These are phyloP conservation scores for Dioscorea cayenensis DNA, from an alignment of 116 monocot genomes.

Conservation along the genomic window DNA sequence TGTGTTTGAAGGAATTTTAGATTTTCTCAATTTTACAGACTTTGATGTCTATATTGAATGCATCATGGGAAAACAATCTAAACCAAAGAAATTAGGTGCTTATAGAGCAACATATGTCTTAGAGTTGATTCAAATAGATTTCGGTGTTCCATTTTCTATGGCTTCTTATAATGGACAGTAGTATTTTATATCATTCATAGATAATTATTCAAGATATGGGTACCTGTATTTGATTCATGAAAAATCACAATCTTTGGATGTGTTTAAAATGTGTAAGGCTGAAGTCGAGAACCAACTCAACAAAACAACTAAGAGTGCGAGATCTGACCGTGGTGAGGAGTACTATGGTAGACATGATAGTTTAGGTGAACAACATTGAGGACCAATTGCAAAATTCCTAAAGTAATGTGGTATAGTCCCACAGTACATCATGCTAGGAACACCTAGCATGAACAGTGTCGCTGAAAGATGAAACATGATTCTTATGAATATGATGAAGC, in stretches of 20 bases:
- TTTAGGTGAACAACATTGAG: background rate
- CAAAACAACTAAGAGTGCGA: background rate
- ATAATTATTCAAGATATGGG: too few species aligned
- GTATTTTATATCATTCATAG: too few species aligned
- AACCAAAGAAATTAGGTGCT: background rate
- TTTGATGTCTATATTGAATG: background rate
- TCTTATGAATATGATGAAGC: background rate
- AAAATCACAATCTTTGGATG: too few species aligned
- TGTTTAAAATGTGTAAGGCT: background rate
- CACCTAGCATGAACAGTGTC: background rate
- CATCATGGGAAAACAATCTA: background rate
- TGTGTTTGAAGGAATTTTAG: too few species aligned
- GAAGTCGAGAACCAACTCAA: background rate
- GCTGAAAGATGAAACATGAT: too few species aligned
- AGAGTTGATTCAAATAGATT: background rate
- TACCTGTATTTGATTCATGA: too few species aligned
- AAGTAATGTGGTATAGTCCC: background rate
- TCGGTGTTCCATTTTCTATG: too few species aligned
- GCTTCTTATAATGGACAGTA: too few species aligned
- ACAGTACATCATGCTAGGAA: background rate
- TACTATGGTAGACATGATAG: background rate
- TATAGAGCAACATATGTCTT: background rate
- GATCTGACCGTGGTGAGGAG: slow-evolving; percentile 1
- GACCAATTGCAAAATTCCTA: slow-evolving; percentile 3
- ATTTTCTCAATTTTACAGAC: too few species aligned